Conservation (phyloP, 1,139 yeast species). For the Debaryomycetaceae sp. region DNA sequence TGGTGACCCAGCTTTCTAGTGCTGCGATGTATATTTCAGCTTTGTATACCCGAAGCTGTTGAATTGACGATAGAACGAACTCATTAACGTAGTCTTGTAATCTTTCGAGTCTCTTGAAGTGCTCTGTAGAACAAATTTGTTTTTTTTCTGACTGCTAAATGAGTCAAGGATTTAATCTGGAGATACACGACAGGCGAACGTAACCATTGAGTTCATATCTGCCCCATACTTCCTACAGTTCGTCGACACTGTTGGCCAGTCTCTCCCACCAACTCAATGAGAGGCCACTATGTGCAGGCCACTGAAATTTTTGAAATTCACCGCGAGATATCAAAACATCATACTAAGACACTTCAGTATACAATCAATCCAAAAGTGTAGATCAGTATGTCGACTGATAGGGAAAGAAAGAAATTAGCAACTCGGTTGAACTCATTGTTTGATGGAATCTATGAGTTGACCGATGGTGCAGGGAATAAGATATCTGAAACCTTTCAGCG, state of each 20-base stretch:
- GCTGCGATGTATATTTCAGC: background rate
- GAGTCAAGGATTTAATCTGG: too few species aligned
- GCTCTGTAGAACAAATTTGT: too few species aligned
- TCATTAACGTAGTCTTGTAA: background rate
- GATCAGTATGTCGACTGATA: conserved; percentile 23
- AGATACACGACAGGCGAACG: too few species aligned
- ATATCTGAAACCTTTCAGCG: conserved; percentile 49
- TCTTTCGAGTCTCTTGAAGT: background rate
- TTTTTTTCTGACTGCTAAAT: too few species aligned
- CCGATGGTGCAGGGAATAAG: conserved; percentile 40
- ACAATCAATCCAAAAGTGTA: background rate
- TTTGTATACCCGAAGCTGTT: background rate
- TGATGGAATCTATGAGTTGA: conserved; percentile 42
- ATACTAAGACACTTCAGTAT: background rate
- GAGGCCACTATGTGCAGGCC: background rate
- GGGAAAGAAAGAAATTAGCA: conserved; percentile 40
- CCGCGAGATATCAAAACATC: background rate
- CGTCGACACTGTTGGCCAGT: too few species aligned
- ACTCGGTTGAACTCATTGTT: conserved; percentile 35
- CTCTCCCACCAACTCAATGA: too few species aligned
- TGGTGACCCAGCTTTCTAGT: conserved; percentile 21
- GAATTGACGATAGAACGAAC: background rate
- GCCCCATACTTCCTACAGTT: too few species aligned
- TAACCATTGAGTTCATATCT: too few species aligned
- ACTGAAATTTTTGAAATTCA: background rate